phyloP scores from a whole-genome alignment of 768 basidiomycete genomes.

The Gautieria morchelliformis region DNA sequence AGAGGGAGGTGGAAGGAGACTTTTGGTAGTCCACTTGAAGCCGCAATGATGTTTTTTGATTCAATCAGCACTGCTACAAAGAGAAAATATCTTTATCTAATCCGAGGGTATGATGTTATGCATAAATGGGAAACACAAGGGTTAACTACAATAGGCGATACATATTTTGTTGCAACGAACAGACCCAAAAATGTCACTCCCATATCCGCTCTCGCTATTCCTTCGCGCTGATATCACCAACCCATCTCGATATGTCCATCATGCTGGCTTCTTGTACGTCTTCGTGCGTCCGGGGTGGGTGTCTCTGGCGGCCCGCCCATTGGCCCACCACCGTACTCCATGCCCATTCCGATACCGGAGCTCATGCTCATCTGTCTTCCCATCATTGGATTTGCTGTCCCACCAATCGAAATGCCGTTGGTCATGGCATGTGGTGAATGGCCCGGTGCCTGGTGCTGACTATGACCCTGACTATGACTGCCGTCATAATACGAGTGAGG shows the following conservation, averaged over 20 bases:
- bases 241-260: constrained; percentile 2
- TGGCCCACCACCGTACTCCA: background rate
- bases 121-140: background rate
- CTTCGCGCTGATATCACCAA: background rate
- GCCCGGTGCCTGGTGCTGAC: background rate
- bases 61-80: no score
- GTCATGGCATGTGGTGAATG: background rate
- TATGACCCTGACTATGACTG: background rate
- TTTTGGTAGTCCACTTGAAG: background rate
- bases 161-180: background rate
- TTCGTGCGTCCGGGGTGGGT: background rate
- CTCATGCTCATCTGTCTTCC: background rate
- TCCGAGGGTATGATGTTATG: background rate
- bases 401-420: background rate
- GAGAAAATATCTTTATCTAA: no score
- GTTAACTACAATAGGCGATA: background rate
- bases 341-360: background rate
- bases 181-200: background rate
- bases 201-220: background rate
- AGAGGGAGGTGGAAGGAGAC: constrained; percentile 29
- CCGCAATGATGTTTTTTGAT: no score
- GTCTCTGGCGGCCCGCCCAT: background rate
- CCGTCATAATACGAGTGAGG: background rate
- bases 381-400: background rate
- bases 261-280: constrained; percentile 2